Evolutionary conservation across 257 asterid species (phyloP).

Genomic region (Handroanthus guayacan): DNA sequence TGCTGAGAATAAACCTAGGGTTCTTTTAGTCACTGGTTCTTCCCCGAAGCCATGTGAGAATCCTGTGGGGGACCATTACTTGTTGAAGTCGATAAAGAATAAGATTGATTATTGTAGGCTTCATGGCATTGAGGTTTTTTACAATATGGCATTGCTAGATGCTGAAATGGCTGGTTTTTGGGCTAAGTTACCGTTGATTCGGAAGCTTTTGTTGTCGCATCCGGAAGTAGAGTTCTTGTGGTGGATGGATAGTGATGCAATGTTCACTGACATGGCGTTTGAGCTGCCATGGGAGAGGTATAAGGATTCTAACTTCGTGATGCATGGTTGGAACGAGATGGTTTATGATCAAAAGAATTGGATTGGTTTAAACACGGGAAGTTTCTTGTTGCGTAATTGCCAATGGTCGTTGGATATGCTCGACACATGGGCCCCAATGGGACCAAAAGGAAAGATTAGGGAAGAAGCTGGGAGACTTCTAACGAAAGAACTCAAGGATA

Average conservation of each 20-base stretch:
- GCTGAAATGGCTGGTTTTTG: conserved; percentile 69
- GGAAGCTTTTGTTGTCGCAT: conserved; percentile 55
- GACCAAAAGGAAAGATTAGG: conserved; percentile 58
- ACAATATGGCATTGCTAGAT: conserved; percentile 59
- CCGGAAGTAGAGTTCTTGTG: conserved; percentile 65
- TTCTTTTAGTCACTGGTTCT: conserved; percentile 56
- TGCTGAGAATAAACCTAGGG: conserved; percentile 51
- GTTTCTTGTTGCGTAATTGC: conserved; percentile 59
- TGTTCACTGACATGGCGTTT: conserved; percentile 60
- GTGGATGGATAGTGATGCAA: conserved; percentile 76
- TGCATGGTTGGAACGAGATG: conserved; percentile 62
- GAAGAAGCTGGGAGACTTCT: conserved; percentile 54
- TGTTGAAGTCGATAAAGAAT: conserved; percentile 57
- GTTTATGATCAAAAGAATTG: conserved; percentile 57
- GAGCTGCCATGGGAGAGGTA: conserved; percentile 69
- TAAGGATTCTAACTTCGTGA: conserved; percentile 51
- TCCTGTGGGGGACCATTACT: conserved; percentile 63
- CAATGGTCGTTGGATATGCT: conserved; percentile 65
- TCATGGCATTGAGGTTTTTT: conserved; percentile 55
- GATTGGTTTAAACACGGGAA: conserved; percentile 64
- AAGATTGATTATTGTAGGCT: conserved; percentile 63
- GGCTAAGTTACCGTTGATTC: conserved; percentile 55
- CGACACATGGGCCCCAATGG: conserved; percentile 63
- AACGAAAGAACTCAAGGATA: conserved; percentile 49
- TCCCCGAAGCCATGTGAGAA: conserved; percentile 63